These are phyloP conservation scores for Pyrenophora tritici-repentis DNA, from an alignment of 2,329 filamentous ascomycete genomes.

Conservation along the genomic window DNA sequence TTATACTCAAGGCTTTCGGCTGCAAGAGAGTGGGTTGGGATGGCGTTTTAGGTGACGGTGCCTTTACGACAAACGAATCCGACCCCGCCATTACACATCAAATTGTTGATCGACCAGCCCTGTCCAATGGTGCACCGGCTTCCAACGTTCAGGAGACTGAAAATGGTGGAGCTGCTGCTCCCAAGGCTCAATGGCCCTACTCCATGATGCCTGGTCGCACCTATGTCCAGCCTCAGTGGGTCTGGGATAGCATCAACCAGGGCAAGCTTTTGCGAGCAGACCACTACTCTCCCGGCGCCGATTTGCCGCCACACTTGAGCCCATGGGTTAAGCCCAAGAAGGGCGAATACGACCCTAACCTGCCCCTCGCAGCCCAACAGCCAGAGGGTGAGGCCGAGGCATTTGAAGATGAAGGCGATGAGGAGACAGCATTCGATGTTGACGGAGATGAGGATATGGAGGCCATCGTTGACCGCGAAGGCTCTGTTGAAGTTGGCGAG, in stretches of 20 bases:
- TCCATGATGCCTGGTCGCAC: constrained; percentile 85
- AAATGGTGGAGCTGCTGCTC: constrained; percentile 57
- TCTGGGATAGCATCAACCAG: constrained; percentile 96
- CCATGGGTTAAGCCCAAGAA: constrained; percentile 89
- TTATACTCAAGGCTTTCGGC: constrained; percentile 89
- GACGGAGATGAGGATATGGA: constrained; percentile 43
- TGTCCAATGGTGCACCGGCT: constrained; percentile 55
- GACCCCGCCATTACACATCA: constrained; percentile 94
- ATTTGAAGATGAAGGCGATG: constrained; percentile 61
- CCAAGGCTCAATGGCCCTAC: constrained; percentile 59
- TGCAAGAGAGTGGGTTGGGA: constrained; percentile 98
- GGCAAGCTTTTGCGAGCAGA: constrained; percentile 86
- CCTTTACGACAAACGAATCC: constrained; percentile 86
- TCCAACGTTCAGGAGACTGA: constrained; percentile 53
- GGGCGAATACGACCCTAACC: constrained; percentile 89
- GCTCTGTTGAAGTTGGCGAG: constrained; percentile 54
- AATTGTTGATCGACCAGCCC: constrained; percentile 85
- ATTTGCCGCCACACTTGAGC: constrained; percentile 90
- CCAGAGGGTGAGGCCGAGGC: constrained; percentile 81
- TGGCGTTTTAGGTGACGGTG: constrained; percentile 82
- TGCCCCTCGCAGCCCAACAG: constrained; percentile 84
- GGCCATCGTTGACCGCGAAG: constrained; percentile 46
- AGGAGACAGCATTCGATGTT: constrained; percentile 46
- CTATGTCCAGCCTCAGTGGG: constrained; percentile 97
- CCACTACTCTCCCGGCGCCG: constrained; percentile 85